Percentiles rank a stretch among this genome's conserved stretches.
Conservation (phyloP, 345 rosid species). For the Syzygium grande region DNA sequence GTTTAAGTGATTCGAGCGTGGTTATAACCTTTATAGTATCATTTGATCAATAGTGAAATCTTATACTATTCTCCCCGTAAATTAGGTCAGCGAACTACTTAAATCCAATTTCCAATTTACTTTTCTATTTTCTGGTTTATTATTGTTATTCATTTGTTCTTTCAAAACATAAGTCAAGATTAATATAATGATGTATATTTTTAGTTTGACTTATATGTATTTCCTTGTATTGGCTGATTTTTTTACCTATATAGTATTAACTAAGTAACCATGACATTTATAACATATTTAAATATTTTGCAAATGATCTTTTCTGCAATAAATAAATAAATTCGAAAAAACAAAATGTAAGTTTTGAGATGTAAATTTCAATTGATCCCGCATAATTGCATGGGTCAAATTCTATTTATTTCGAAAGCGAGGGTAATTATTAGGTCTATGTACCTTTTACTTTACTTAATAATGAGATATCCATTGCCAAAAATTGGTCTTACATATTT, state of each 20-base stretch:
- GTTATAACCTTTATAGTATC: too few relatives aligned
- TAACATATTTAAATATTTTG: too few relatives aligned
- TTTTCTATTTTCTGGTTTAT: too few relatives aligned
- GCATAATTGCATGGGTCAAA: not conserved
- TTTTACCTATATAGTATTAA: not conserved
- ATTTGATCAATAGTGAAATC: not conserved
- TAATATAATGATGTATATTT: too few relatives aligned
- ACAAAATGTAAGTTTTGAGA: not conserved
- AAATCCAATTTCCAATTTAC: not conserved
- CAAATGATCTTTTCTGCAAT: too few relatives aligned
- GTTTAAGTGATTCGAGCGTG: not conserved
- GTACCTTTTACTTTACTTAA: too few relatives aligned
- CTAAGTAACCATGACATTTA: not conserved
- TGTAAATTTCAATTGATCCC: too few relatives aligned
- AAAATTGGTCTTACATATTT: not conserved
- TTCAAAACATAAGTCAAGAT: not conserved
- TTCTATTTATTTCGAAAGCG: too few relatives aligned
- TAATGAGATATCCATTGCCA: not conserved
- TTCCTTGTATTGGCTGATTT: not conserved
- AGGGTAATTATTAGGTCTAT: not conserved
- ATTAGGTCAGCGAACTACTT: fast-evolving
- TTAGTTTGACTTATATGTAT: not conserved
- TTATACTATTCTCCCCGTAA: not conserved
- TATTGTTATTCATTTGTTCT: not conserved
- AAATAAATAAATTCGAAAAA: not conserved